phyloP scores from a whole-genome alignment of 2,329 filamentous ascomycete genomes.

The Diaporthe vexans region DNA sequence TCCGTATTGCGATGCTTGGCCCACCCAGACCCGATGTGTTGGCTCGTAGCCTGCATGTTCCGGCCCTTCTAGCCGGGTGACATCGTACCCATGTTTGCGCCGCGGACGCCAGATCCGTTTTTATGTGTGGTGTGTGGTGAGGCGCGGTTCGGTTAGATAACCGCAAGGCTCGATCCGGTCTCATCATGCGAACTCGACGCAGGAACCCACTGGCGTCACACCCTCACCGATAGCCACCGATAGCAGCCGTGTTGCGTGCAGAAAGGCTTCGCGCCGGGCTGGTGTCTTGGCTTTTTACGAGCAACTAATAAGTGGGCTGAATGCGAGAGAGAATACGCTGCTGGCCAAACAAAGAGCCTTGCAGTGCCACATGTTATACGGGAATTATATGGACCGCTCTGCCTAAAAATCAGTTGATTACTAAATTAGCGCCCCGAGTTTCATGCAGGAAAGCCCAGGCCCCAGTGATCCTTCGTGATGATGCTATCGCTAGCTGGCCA shows the following conservation, averaged over 20 bases:
- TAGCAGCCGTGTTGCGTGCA: neutral
- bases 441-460: slow-evolving; percentile 5
- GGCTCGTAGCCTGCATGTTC: slow-evolving; percentile 5
- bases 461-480: slow-evolving; percentile 13
- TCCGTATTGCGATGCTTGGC: slow-evolving; percentile 18
- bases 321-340: neutral
- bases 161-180: neutral
- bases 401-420: slow-evolving; percentile 21
- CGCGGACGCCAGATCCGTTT: neutral
- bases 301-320: neutral
- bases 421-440: slow-evolving; percentile 16
- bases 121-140: neutral
- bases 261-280: neutral
- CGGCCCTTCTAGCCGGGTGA: slow-evolving; percentile 25
- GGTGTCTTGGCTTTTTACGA: neutral
- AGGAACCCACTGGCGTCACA: neutral
- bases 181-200: neutral
- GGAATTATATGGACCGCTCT: slow-evolving; percentile 11
- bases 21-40: slow-evolving; percentile 22
- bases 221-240: neutral
- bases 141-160: neutral
- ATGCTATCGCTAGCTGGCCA: slow-evolving; percentile 12
- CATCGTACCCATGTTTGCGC: neutral
- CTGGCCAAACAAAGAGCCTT: no score
- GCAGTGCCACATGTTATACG: neutral